Percentiles rank a stretch among this genome's conserved stretches.
Evolutionary conservation across 164 flowering plant genomes (phyloP).

Genomic region (Aristolochia fimbriata): DNA sequence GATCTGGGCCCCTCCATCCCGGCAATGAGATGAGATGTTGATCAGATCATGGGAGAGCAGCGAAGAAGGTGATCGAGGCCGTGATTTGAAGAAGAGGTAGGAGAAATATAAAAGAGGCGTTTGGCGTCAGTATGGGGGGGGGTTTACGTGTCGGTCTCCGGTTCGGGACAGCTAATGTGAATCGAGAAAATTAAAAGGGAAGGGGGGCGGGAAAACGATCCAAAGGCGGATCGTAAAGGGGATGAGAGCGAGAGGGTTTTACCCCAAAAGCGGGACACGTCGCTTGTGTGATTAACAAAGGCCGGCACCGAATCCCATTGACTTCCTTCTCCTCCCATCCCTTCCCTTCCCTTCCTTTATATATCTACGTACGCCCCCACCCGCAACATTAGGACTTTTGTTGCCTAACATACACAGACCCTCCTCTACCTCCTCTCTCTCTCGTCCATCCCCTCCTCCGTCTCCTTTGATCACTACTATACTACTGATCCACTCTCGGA

Average conservation of each 20-base stretch:
- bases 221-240: not conserved
- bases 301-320: constrained; percentile 44
- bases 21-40: too few relatives aligned
- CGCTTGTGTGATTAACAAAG: constrained; percentile 14
- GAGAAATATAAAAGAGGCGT: too few relatives aligned
- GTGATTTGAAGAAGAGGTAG: too few relatives aligned
- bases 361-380: not conserved
- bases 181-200: constrained; percentile 7
- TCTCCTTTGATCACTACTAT: too few relatives aligned
- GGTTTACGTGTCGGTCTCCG: constrained; percentile 8
- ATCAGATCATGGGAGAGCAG: too few relatives aligned
- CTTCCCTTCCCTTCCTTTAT: constrained; percentile 2
- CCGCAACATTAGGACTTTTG: not conserved
- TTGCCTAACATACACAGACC: too few relatives aligned
- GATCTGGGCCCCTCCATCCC: too few relatives aligned
- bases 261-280: constrained; percentile 20
- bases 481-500: not conserved
- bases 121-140: not conserved
- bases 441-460: too few relatives aligned
- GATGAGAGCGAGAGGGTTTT: not conserved
- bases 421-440: not conserved
- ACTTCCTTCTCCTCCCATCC: constrained; percentile 24
- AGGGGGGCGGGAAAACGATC: not conserved
- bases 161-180: constrained; percentile 12
- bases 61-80: too few relatives aligned